A percentile compares a stretch with the other conserved stretches of the same genome.
Evolutionary conservation across 345 rosid species (phyloP).

Genomic region (Salix udensis): DNA sequence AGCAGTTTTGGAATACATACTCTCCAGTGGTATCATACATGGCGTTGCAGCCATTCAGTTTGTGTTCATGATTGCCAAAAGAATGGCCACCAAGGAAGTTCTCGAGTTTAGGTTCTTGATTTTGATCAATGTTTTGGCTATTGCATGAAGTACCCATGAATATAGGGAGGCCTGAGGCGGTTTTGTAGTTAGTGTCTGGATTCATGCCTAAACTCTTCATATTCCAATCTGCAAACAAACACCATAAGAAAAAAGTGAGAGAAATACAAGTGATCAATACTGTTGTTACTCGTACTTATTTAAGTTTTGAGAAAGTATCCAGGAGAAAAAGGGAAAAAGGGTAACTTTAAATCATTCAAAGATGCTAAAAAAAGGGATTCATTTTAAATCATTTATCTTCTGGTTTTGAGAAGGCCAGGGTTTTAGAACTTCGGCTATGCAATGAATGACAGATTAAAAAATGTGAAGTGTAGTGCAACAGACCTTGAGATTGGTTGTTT

Average conservation of each 20-base stretch:
- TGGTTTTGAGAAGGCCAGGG: slow-evolving; percentile 14
- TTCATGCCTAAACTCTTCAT: slow-evolving; percentile 44
- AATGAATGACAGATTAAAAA: not conserved
- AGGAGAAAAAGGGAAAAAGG: not conserved
- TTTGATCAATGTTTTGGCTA: slow-evolving; percentile 10
- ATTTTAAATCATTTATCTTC: not conserved
- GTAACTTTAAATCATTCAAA: not conserved
- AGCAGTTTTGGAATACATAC: slow-evolving; percentile 20
- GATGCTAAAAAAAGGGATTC: not conserved
- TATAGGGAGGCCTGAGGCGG: slow-evolving; percentile 26
- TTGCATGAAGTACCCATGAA: slow-evolving; percentile 18
- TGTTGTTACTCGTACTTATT: not conserved
- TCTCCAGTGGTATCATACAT: slow-evolving; percentile 1
- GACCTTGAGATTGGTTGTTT: slow-evolving; percentile 66
- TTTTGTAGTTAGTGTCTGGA: slow-evolving; percentile 23
- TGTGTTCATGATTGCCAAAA: slow-evolving; percentile 13
- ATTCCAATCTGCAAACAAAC: slow-evolving; percentile 22
- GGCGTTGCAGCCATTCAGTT: not conserved
- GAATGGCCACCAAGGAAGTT: slow-evolving; percentile 25
- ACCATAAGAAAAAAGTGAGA: not conserved
- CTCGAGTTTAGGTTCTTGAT: slow-evolving; percentile 22
- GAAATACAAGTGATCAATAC: not conserved
- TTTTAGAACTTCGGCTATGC: slow-evolving; percentile 9
- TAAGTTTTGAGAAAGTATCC: not conserved
- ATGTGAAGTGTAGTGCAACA: not conserved